Base-by-base conservation (phyloP, 768 basidiomycete genomes). In the Favolaschia claudopus region DNA sequence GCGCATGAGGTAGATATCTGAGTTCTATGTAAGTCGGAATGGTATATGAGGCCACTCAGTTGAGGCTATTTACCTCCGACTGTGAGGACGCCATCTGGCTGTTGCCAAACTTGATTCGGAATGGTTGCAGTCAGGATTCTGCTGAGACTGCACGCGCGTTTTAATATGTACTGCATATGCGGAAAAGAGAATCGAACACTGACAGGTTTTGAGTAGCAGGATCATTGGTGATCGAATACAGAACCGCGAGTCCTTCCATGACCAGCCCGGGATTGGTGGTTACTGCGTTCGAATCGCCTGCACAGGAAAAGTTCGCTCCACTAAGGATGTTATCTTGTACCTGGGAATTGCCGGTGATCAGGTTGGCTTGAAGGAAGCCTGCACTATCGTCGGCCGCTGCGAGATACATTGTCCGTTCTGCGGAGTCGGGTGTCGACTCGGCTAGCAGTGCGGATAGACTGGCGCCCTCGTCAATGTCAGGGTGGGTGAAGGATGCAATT, bases 181-280 rank as follows among this genome's bases (percentile, higher is more conserved):
- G n/a, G n/a, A 5, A 1, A 4, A 14, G 9, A 12, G 5, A 19
- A 5, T 24, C 31, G 9, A 20, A 19, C 29, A 34, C 51, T 33
- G 14, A 49, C 60, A 50, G 0, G 2, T 39, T 24, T 25, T 38
- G 39, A 7, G 28, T 44, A 17, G 60, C 17, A 3, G 60, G 32
- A 19, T 61, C 51, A 1, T 33, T 28, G 1, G 60, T 46, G 7
- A 60, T 31, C 1, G 59, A 54, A 33, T 38, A 43, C 17, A 60
- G n/a, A 3, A 55, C 47, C 3, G 59, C 27, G 10, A 60, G 10
- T 17, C 59, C 59, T 17, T 60, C 39, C 12, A 60, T 54, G 46
- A 50, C 37, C 6, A 50, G 8, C 7, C 59, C 59, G 14, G 46
- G 25, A 20, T 55, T 53, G n/a, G 24, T 55, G 15, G 59, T 39